phyloP scores from a whole-genome alignment of 139 green algal genomes.

The Haematococcus sp. region DNA sequence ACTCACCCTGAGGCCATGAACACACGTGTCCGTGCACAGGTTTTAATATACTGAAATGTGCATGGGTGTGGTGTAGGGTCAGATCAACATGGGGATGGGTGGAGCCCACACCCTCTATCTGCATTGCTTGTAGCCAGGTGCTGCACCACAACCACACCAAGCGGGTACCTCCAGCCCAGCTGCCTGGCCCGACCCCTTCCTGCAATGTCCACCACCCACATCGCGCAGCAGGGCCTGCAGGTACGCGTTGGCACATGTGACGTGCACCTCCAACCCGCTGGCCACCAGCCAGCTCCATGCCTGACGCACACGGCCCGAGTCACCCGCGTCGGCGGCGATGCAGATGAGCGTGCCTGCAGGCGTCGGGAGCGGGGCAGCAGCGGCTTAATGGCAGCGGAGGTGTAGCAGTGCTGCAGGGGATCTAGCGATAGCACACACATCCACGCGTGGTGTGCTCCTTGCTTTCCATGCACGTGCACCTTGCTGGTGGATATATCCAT shows the following conservation, averaged over 20 bases:
- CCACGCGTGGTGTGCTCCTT: too few relatives aligned
- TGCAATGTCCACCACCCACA: background rate
- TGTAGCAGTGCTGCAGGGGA: too few relatives aligned
- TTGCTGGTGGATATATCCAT: too few relatives aligned
- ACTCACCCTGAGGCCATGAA: slow-evolving; percentile 45
- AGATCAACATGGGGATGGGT: too few relatives aligned
- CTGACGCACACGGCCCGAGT: slow-evolving; percentile 36
- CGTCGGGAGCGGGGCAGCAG: too few relatives aligned
- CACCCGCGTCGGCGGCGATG: slow-evolving; percentile 47
- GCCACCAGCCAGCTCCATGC: slow-evolving; percentile 61
- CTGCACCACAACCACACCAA: background rate
- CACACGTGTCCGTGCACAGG: too few relatives aligned
- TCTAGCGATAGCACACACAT: too few relatives aligned
- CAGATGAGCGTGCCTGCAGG: slow-evolving; percentile 35
- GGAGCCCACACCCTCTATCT: too few relatives aligned
- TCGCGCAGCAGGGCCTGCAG: slow-evolving; percentile 56
- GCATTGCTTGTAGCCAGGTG: background rate
- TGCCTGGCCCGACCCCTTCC: background rate
- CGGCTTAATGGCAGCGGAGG: too few relatives aligned
- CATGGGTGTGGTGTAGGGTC: too few relatives aligned
- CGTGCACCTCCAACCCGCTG: slow-evolving; percentile 58
- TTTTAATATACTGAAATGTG: too few relatives aligned
- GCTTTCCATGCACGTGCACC: too few relatives aligned
- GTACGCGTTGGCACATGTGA: slow-evolving; percentile 65
- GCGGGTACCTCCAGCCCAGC: background rate